phyloP scores from a whole-genome alignment of 495 filamentous ascomycete genomes.

The Penicillium manginii region DNA sequence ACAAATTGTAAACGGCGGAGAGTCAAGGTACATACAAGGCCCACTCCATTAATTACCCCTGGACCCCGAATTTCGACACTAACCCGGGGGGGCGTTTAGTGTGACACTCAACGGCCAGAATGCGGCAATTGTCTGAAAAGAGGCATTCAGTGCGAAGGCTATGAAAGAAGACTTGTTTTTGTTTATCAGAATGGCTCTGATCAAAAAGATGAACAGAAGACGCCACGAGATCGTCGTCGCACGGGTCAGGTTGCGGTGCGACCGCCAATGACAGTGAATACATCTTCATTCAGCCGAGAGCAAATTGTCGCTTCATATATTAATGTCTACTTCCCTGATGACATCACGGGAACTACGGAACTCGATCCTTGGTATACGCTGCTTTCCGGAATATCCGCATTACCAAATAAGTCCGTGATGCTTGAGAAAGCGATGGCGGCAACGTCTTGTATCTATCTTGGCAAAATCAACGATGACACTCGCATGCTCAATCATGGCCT shows the following conservation, averaged over 20 bases:
- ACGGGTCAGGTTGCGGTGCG: not conserved
- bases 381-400: not conserved
- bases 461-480: constrained; percentile 10
- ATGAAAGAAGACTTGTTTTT: constrained; percentile 7
- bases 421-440: constrained; percentile 16
- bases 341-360: constrained; percentile 9
- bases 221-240: not conserved
- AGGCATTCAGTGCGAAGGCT: constrained; percentile 10
- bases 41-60: not conserved
- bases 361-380: constrained; percentile 13
- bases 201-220: not conserved
- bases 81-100: not conserved
- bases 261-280: not conserved
- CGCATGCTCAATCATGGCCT: constrained; percentile 14
- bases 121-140: constrained; percentile 9
- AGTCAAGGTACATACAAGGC: constrained; percentile 7
- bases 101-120: constrained; percentile 12
- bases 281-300: not conserved
- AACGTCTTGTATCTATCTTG: constrained; percentile 11
- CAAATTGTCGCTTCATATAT: constrained; percentile 11
- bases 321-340: constrained; percentile 4
- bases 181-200: constrained; percentile 4
- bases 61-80: not conserved
- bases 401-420: constrained; percentile 13
- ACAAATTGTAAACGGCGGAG: constrained; percentile 5